Conservation (phyloP, 345 rosid species). For the Barbarea vulgaris region DNA sequence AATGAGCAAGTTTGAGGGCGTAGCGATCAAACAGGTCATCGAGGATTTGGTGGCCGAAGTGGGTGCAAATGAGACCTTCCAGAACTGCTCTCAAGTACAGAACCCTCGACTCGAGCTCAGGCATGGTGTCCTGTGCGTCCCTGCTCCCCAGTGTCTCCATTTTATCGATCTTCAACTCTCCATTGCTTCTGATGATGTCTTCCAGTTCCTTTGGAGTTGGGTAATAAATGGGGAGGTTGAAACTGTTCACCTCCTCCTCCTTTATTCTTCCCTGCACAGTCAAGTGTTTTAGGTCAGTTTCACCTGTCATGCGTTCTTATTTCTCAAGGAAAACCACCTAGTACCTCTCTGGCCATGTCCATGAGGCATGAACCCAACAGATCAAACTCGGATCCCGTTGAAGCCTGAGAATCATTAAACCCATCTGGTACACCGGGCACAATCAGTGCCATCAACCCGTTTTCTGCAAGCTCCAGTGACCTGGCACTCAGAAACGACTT, state of each 20-base stretch:
- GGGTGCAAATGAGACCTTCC: conserved; percentile 33
- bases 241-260: conserved; percentile 34
- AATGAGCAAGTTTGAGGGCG: conserved; percentile 26
- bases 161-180: conserved; percentile 22
- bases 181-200: conserved; percentile 25
- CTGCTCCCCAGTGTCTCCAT: conserved; percentile 27
- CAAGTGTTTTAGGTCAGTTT: background rate
- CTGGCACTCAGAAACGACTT: conserved; percentile 43
- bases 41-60: conserved; percentile 39
- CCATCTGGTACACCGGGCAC: conserved; percentile 44
- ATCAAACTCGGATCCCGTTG: conserved; percentile 25
- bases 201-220: conserved; percentile 36
- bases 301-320: background rate
- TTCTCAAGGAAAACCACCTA: conserved; percentile 1
- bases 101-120: conserved; percentile 33
- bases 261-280: conserved; percentile 24
- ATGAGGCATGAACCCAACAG: conserved; percentile 41
- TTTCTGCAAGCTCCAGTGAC: conserved; percentile 43
- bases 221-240: conserved; percentile 41
- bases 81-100: conserved; percentile 34
- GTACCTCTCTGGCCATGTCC: conserved; percentile 50
- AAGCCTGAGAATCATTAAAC: conserved; percentile 19
- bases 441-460: conserved; percentile 45
- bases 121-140: conserved; percentile 28
- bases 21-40: conserved; percentile 38